A percentile compares a stretch with the other conserved stretches of the same genome.
phyloP scores from a whole-genome alignment of 140 eudicot genomes.

The Ambrosia hybrid region DNA sequence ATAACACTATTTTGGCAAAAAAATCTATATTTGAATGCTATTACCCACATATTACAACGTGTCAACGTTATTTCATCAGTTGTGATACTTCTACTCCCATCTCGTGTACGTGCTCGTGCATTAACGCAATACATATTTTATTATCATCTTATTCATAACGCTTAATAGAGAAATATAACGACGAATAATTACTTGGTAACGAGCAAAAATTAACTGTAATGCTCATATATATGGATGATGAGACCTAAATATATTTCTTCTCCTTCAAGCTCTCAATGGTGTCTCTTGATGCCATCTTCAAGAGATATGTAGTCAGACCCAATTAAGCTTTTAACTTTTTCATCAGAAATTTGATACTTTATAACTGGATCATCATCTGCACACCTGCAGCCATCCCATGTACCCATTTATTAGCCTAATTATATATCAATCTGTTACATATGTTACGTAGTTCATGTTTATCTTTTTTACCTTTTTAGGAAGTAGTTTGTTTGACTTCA shows the following conservation, averaged over 20 bases:
- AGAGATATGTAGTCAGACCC: constrained; percentile 48
- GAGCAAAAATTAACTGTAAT: not conserved
- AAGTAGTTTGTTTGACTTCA: not conserved
- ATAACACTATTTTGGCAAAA: no score
- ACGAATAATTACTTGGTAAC: not conserved
- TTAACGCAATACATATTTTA: not conserved
- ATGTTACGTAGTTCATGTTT: not conserved
- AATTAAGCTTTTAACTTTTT: constrained; percentile 42
- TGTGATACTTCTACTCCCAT: not conserved
- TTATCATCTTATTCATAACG: not conserved
- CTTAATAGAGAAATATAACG: not conserved
- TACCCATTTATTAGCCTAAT: not conserved
- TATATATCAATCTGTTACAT: not conserved
- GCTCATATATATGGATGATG: not conserved
- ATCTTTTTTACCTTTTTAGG: not conserved
- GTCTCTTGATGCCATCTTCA: constrained; percentile 47
- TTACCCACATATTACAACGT: not conserved
- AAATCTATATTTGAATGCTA: not conserved
- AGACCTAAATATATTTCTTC: constrained; percentile 33
- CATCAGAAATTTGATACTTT: constrained; percentile 44
- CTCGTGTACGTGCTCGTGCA: not conserved
- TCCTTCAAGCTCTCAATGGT: constrained; percentile 64
- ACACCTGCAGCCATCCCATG: constrained; percentile 42
- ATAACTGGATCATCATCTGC: constrained; percentile 45
- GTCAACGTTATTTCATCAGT: constrained; percentile 9